Evolutionary conservation across 176 grass and related monocot species (phyloP).

Genomic region (Oryza glaberrima): DNA sequence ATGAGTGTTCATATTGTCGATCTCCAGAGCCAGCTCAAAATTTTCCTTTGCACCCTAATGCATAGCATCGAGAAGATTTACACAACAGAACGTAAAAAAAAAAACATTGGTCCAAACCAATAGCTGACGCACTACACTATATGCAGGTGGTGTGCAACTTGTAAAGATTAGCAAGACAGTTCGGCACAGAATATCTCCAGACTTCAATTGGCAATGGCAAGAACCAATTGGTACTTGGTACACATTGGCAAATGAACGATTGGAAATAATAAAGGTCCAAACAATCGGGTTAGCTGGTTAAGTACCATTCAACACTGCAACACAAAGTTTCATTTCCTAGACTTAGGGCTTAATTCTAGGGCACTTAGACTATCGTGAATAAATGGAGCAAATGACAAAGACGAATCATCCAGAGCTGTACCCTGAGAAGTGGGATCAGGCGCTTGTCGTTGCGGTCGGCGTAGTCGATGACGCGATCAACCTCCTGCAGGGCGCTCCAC

Average conservation of each 20-base stretch:
- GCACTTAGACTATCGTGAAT: background rate
- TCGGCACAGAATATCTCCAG: background rate
- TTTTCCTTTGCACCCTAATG: conserved; percentile 80
- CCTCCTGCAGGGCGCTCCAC: conserved; percentile 92
- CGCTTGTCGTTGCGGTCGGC: conserved; percentile 78
- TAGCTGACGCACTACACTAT: background rate
- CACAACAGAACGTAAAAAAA: conserved; percentile 17
- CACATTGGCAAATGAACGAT: background rate
- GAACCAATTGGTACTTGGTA: background rate
- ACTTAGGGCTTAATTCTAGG: background rate
- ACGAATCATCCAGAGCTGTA: conserved; percentile 32
- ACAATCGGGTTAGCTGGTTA: background rate
- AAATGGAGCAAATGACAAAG: background rate
- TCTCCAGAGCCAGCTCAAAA: conserved; percentile 85
- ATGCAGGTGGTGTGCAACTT: background rate
- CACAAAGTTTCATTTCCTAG: background rate
- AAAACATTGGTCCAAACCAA: background rate
- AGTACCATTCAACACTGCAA: background rate
- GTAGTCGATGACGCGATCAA: conserved; percentile 88
- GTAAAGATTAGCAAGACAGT: background rate
- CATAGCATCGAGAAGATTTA: conserved; percentile 28
- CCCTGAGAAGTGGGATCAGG: conserved; percentile 81
- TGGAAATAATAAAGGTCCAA: background rate
- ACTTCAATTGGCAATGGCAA: background rate
- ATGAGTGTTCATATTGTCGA: conserved; percentile 89